Percentiles rank a stretch among this genome's conserved stretches.
These are phyloP conservation scores for Capronia coronata DNA, from an alignment of 2,329 filamentous ascomycete genomes.

Conservation along the genomic window DNA sequence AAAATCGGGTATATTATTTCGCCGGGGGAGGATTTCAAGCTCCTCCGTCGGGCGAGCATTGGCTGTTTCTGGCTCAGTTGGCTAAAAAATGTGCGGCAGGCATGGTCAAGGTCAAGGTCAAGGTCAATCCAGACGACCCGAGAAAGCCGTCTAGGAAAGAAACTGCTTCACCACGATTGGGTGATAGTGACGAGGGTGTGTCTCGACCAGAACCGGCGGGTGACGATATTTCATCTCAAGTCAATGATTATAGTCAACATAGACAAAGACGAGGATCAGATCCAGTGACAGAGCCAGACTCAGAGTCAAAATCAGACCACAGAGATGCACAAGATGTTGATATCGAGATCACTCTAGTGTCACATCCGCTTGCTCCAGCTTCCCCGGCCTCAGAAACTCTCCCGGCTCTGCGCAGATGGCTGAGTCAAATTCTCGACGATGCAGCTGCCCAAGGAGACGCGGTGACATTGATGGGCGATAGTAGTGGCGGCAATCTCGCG, in stretches of 20 bases:
- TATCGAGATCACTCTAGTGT: slow-evolving; percentile 44
- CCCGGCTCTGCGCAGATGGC: slow-evolving; percentile 44
- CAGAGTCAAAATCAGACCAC: too few relatives aligned
- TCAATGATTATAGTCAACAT: too few relatives aligned
- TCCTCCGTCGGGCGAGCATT: slow-evolving; percentile 47
- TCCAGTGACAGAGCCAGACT: too few relatives aligned
- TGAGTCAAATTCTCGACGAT: slow-evolving; percentile 38
- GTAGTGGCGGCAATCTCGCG: slow-evolving; percentile 50
- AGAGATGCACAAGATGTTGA: slow-evolving; percentile 21
- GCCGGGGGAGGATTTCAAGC: slow-evolving; percentile 52
- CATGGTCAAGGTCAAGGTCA: neutral
- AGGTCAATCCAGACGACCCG: neutral
- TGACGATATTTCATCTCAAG: too few relatives aligned
- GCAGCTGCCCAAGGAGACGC: slow-evolving; percentile 37
- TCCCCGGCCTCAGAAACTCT: slow-evolving; percentile 46
- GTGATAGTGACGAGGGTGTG: too few relatives aligned
- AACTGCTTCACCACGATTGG: too few relatives aligned
- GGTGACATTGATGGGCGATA: slow-evolving; percentile 50
- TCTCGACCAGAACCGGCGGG: too few relatives aligned
- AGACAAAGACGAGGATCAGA: too few relatives aligned
- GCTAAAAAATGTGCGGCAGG: slow-evolving; percentile 30
- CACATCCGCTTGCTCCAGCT: slow-evolving; percentile 50
- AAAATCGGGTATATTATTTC: slow-evolving; percentile 47
- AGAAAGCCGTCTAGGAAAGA: too few relatives aligned
- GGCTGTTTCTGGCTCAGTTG: slow-evolving; percentile 46